Evolutionary conservation across 2,329 filamentous ascomycete species (phyloP), one percentile per base, ranked within the genome.

Genomic region (Phyllosticta capitalensis): DNA sequence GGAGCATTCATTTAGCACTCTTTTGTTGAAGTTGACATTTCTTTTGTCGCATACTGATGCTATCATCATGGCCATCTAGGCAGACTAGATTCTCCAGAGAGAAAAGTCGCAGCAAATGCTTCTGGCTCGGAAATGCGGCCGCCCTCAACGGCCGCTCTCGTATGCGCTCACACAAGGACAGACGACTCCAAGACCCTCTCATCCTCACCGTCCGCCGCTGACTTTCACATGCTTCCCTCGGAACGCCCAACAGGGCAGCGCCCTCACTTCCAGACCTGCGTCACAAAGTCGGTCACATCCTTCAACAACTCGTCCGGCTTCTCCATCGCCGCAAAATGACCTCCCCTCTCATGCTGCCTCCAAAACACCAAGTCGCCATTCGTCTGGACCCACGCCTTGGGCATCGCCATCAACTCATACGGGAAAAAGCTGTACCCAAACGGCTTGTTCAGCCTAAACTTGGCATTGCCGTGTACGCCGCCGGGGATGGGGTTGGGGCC

Each of bases 301-400:
- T 63, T 66, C 62, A 74, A 69, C 12, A 81, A 64, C 52, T 66
- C 68, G 28, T 68, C 65, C 1, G 78, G 78, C 50, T 67, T 63
- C 65, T 81, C 78, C 58, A 81, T 59, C 1, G 75, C 74, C 5
- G 81, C 80, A 64, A 84, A 84, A 67, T 83, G 81, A 0, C 82
- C 81, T 17, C 81, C 81, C 65, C 54, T 63, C 45, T 73, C 68
- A 65, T 78, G 76, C 53, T 69, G 63, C 21, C 59, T 66, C 21
- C 72, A 75, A 12, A 64, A 68, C 3, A 76, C 73, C 20, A 79
- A 59, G 49, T 76, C 71, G 0, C 67, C 71, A 2, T 71, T 68
- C 59, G 69, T 70, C 50, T 69, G 71, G 9, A 74, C 65, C 65
- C 71, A 73, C 58, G 67, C 66, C 61, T 69, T 71, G 24, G 76